These are phyloP conservation scores for Metarhizium album DNA, from an alignment of 2,329 filamentous ascomycete genomes.

Conservation along the genomic window DNA sequence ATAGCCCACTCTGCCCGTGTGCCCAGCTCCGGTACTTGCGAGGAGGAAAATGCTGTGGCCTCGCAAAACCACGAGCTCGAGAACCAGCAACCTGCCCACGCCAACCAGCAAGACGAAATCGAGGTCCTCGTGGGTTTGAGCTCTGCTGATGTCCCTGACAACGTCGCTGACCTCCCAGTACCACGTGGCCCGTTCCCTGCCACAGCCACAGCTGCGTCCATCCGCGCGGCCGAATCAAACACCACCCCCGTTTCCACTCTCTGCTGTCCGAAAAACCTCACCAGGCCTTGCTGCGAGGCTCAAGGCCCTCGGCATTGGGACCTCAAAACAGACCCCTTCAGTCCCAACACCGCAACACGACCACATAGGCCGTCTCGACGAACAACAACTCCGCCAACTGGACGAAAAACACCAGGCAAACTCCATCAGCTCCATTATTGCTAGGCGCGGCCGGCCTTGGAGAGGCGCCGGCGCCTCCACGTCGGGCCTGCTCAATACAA, in stretches of 20 bases:
- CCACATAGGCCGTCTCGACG: conserved; percentile 56
- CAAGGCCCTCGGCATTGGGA: conserved; percentile 52
- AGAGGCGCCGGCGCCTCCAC: conserved; percentile 45
- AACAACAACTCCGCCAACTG: conserved; percentile 58
- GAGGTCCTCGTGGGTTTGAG: conserved; percentile 16
- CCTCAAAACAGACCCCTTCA: conserved; percentile 25
- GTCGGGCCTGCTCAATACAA: conserved; percentile 18
- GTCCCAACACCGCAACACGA: conserved; percentile 23
- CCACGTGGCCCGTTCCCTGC: conserved; percentile 18
- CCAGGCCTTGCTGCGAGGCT: conserved; percentile 55
- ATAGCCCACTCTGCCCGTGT: not conserved
- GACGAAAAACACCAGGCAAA: conserved; percentile 41
- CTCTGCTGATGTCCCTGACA: conserved; percentile 18
- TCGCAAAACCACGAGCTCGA: not conserved
- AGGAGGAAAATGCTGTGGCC: not conserved
- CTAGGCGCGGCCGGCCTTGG: conserved; percentile 62
- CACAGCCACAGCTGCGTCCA: conserved; percentile 5
- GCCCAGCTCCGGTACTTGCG: not conserved
- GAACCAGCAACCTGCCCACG: not conserved
- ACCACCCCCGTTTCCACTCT: conserved; percentile 7
- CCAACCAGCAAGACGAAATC: conserved; percentile 1
- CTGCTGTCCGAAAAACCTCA: conserved; percentile 44
- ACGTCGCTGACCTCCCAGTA: conserved; percentile 16
- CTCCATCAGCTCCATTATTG: conserved; percentile 38
- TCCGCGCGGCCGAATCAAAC: conserved; percentile 2